phyloP scores from a whole-genome alignment of 1,284 basidiomycete genomes.

The Tylopilus sp. region DNA sequence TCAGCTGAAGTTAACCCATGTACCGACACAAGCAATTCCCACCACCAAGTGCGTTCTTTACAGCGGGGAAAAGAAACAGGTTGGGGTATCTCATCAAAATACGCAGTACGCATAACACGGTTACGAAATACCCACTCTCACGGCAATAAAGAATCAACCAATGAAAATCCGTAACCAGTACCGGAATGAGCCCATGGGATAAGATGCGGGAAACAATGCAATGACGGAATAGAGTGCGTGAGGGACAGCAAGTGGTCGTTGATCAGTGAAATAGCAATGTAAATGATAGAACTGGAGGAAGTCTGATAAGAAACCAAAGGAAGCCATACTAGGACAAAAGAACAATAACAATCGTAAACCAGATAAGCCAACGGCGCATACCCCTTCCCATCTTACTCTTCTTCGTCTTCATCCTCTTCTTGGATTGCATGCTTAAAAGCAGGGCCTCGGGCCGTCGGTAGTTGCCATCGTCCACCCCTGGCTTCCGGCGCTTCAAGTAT shows the following conservation, averaged over 20 bases:
- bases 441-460: constrained; percentile 58
- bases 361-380: constrained; percentile 2
- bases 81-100: constrained; percentile 25
- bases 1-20: not conserved
- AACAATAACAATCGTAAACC: constrained; percentile 6
- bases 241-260: constrained; percentile 1
- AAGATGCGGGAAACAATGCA: constrained; percentile 1
- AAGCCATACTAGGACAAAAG: constrained; percentile 4
- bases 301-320: constrained; percentile 5
- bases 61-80: not conserved
- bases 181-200: constrained; percentile 9
- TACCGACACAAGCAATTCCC: no score
- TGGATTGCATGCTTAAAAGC: constrained; percentile 64
- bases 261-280: constrained; percentile 23
- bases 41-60: no score
- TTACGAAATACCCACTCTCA: not conserved
- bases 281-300: constrained; percentile 2
- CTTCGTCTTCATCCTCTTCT: constrained; percentile 73
- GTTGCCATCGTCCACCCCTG: constrained; percentile 52
- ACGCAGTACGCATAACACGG: constrained; percentile 10
- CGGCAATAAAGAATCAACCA: not conserved
- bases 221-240: constrained; percentile 11
- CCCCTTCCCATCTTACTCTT: constrained; percentile 42
- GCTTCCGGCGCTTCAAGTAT: constrained; percentile 46
- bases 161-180: constrained; percentile 24